These are phyloP conservation scores for Auricularia heimuer DNA, from an alignment of 768 basidiomycete genomes.

Conservation along the genomic window DNA sequence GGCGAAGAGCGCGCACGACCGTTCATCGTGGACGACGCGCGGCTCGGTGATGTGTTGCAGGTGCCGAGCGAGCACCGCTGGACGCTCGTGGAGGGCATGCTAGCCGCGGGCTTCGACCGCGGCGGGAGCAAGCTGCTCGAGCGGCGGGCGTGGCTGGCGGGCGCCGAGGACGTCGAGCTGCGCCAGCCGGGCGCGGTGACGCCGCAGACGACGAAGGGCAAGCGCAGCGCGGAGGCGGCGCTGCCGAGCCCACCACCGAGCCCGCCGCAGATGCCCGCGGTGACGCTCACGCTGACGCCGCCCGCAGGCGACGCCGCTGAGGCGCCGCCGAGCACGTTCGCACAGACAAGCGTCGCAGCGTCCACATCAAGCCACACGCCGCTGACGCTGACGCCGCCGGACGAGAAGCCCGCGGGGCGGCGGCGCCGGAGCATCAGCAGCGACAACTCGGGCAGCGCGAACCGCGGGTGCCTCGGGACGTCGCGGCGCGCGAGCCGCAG, in stretches of 20 bases:
- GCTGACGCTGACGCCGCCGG: neutral
- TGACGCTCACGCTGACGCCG: neutral
- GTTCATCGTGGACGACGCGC: constrained; percentile 20
- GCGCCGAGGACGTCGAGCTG: constrained; percentile 20
- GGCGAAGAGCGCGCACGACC: constrained; percentile 18
- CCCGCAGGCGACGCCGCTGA: neutral
- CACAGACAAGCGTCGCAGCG: neutral
- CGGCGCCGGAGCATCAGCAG: too few relatives aligned
- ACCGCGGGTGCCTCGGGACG: too few relatives aligned
- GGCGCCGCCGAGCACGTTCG: neutral
- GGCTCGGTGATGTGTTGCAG: constrained; percentile 13
- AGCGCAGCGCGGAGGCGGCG: neutral
- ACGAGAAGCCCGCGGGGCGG: too few relatives aligned
- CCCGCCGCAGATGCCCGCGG: neutral
- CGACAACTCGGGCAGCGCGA: too few relatives aligned
- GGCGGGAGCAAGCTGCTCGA: constrained; percentile 3
- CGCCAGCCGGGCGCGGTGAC: neutral
- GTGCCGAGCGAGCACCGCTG: constrained; percentile 15
- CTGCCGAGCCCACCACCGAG: neutral
- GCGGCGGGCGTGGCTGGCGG: constrained; percentile 24
- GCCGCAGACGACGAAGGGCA: neutral
- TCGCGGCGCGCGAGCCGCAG: too few relatives aligned
- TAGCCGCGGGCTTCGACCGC: constrained; percentile 26
- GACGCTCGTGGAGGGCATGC: constrained; percentile 25
- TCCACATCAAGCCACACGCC: neutral